Conservation (phyloP, 177 flowering plant genomes). For the Vitis hybrid region DNA sequence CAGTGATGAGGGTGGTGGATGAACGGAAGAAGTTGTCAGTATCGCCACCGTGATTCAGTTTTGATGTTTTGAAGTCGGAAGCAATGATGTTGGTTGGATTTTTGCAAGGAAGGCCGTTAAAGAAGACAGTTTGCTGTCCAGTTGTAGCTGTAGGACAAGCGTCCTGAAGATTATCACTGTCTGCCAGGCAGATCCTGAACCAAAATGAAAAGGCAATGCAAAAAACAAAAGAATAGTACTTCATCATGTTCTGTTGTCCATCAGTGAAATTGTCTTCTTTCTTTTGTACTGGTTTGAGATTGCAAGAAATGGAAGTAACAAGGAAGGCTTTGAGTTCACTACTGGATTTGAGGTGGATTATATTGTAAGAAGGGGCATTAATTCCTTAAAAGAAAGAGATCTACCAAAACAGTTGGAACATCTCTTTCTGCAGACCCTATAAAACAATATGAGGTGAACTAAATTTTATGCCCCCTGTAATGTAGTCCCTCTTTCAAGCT, state of each 20-base stretch:
- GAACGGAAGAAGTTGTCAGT: slow-evolving; percentile 46
- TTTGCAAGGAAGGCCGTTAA: slow-evolving; percentile 73
- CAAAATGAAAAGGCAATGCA: slow-evolving; percentile 4
- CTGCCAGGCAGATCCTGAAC: slow-evolving; percentile 26
- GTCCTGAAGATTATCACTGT: slow-evolving; percentile 48
- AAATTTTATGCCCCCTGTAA: too few relatives aligned
- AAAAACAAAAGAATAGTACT: background rate
- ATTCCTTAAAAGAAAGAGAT: slow-evolving; percentile 25
- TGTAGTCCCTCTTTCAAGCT: too few relatives aligned
- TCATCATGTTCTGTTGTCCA: slow-evolving; percentile 12
- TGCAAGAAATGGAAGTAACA: slow-evolving; percentile 25
- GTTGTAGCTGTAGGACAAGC: slow-evolving; percentile 44
- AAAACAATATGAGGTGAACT: too few relatives aligned
- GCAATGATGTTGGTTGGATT: slow-evolving; percentile 37
- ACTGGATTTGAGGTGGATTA: slow-evolving; percentile 32
- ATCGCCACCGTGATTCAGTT: slow-evolving; percentile 38
- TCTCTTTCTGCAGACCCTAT: too few relatives aligned
- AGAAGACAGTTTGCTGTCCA: slow-evolving; percentile 30
- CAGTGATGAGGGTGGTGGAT: slow-evolving; percentile 41
- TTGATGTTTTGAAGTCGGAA: slow-evolving; percentile 58
- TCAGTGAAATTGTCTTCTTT: background rate
- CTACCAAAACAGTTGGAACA: too few relatives aligned
- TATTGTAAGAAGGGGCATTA: slow-evolving; percentile 31
- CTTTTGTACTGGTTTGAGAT: slow-evolving; percentile 2
- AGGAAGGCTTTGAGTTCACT: slow-evolving; percentile 49